phyloP scores from a whole-genome alignment of 164 flowering plant species.

The Vitis riparia region DNA sequence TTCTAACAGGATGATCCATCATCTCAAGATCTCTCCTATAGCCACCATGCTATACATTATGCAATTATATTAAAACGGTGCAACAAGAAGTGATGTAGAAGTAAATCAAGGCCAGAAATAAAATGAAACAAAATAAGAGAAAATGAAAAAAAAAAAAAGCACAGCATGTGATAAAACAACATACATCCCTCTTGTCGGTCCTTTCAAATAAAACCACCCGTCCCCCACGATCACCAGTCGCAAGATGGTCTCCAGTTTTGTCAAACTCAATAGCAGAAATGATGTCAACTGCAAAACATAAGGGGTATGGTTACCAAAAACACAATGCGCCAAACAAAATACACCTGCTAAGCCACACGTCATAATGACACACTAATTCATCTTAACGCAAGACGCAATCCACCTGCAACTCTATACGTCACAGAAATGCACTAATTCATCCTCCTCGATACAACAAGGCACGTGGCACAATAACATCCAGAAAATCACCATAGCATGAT shows the following conservation, averaged over 20 bases:
- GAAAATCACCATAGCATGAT: too few relatives aligned
- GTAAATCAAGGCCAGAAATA: too few relatives aligned
- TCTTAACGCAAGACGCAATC: neutral
- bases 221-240: constrained; percentile 99
- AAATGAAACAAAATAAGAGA: constrained; percentile 8
- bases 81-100: too few relatives aligned
- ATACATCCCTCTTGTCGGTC: constrained; percentile 81
- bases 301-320: neutral
- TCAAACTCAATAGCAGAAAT: constrained; percentile 99
- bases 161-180: constrained; percentile 21
- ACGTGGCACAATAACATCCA: too few relatives aligned
- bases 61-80: too few relatives aligned
- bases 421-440: too few relatives aligned
- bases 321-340: too few relatives aligned
- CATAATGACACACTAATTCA: too few relatives aligned
- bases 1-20: constrained; percentile 60
- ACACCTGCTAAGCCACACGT: neutral
- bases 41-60: constrained; percentile 52
- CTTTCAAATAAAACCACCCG: constrained; percentile 96
- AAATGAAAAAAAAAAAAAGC: neutral
- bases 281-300: constrained; percentile 76
- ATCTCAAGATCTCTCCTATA: constrained; percentile 78
- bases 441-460: too few relatives aligned
- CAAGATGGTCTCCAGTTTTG: constrained; percentile 94
- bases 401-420: too few relatives aligned